Evolutionary conservation across 495 filamentous ascomycete species (phyloP), one percentile per base, ranked within the genome.

Genomic region (Evansstolkia leycettana): DNA sequence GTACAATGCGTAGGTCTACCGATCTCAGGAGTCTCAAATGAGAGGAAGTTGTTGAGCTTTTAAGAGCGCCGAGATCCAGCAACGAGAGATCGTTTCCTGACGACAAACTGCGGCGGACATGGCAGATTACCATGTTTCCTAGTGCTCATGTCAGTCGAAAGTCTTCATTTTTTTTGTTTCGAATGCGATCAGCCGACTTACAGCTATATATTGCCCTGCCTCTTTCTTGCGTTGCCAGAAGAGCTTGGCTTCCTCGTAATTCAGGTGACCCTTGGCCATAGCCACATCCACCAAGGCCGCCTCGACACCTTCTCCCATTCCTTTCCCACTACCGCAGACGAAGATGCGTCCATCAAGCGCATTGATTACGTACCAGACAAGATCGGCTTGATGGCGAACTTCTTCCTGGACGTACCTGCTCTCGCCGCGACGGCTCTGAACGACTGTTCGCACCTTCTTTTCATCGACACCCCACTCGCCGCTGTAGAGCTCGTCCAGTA

Each of bases 281-380:
- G 81, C 79, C 3, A 86, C 81, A 43, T 89, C 82, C 14, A 88
- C 62, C 11, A 92, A 65, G 2, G 84, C 81, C 35, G 71, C 65
- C 56, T 95, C 84, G 0, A 98, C 90, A 11, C 90, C 92, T 53
- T 96, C 90, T 27, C 90, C 90, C 90, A 98, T 98, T 5, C 90
- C 90, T 64, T 85, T 83, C 40, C 75, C 82, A 49, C 81, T 88
- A 13, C 90, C 90, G 48, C 92, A 96, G 18, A 98, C 90, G 53
- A 96, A 98, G 11, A 98, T 76, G 8, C 90, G 72, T 0, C 90
- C 90, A 48, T 98, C 90, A 7, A 95, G 64, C 15, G 84, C 73
- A 54, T 95, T 95, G 62, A 94, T 81, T 34, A 96, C 82, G 51
- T 79, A 88, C 90, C 92, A 98, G 12, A 98, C 90, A 13, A 96